Percentiles rank a stretch among this genome's conserved stretches.
Evolutionary conservation across 805 yeast species (phyloP).

Genomic region (Blastobotrys terrestris): DNA sequence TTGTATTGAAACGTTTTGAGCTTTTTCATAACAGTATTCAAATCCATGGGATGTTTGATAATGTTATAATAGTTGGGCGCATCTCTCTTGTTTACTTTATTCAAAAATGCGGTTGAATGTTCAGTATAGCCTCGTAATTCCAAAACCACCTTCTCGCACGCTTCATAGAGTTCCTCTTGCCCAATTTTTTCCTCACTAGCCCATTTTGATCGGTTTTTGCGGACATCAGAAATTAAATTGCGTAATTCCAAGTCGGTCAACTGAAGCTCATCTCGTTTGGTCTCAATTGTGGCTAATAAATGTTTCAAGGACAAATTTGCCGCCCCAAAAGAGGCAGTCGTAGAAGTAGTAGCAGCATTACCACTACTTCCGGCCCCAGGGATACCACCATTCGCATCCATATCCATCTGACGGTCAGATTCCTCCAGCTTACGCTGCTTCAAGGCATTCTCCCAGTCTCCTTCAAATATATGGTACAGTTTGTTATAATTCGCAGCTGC

Average conservation of each 20-base stretch:
- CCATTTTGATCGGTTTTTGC: slow-evolving; percentile 96
- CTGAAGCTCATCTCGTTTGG: slow-evolving; percentile 62
- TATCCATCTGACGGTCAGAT: slow-evolving; percentile 60
- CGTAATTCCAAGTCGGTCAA: slow-evolving; percentile 79
- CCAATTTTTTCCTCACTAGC: slow-evolving; percentile 93
- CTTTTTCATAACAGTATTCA: slow-evolving; percentile 89
- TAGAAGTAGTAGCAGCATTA: slow-evolving; percentile 6
- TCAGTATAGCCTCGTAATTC: slow-evolving; percentile 90
- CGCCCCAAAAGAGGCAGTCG: slow-evolving; percentile 54
- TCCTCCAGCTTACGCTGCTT: slow-evolving; percentile 74
- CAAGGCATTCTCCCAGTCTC: slow-evolving; percentile 63
- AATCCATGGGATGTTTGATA: slow-evolving; percentile 92
- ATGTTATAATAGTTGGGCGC: slow-evolving; percentile 94
- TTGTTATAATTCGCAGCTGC: slow-evolving; percentile 37
- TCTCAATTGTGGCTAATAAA: slow-evolving; percentile 69
- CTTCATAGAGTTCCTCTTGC: slow-evolving; percentile 95
- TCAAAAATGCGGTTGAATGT: slow-evolving; percentile 92
- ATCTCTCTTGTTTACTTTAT: slow-evolving; percentile 93
- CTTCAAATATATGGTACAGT: slow-evolving; percentile 61
- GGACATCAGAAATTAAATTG: slow-evolving; percentile 80
- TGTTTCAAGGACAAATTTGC: slow-evolving; percentile 76
- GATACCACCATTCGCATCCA: slow-evolving; percentile 3
- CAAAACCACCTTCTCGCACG: slow-evolving; percentile 89
- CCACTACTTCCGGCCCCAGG: background rate
- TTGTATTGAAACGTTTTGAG: slow-evolving; percentile 74